Evolutionary conservation across 768 basidiomycete species (phyloP).

Genomic region (Suillus subalutaceus): DNA sequence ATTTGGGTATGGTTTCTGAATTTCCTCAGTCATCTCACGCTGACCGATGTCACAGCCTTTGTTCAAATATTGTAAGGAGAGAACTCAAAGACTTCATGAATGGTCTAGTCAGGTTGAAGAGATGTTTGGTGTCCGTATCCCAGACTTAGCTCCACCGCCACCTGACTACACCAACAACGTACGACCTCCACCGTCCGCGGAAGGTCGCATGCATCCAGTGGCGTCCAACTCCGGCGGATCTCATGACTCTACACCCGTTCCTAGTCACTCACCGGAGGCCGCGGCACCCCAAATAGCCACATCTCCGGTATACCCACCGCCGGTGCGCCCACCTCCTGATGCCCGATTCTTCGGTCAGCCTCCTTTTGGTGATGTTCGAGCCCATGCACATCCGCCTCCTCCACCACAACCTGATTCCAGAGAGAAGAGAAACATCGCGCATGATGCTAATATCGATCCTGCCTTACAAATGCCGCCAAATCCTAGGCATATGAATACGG

Average conservation of each 20-base stretch:
- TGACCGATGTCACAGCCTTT: constrained; percentile 51
- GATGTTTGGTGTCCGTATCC: constrained; percentile 62
- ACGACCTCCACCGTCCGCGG: constrained; percentile 37
- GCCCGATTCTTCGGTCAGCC: constrained; percentile 31
- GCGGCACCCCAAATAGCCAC: constrained; percentile 19
- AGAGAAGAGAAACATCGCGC: constrained; percentile 29
- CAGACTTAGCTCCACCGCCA: constrained; percentile 42
- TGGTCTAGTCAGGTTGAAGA: constrained; percentile 70
- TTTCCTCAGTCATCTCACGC: constrained; percentile 33
- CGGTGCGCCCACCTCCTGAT: constrained; percentile 41
- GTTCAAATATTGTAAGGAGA: constrained; percentile 63
- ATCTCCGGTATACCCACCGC: constrained; percentile 34
- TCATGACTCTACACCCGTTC: not conserved
- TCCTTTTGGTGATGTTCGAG: constrained; percentile 23
- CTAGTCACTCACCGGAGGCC: constrained; percentile 20
- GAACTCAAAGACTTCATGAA: constrained; percentile 54
- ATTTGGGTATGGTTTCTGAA: constrained; percentile 55
- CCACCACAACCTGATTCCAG: constrained; percentile 20
- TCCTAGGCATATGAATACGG: constrained; percentile 22
- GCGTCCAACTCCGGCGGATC: not conserved
- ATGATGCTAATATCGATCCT: constrained; percentile 36
- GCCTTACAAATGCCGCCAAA: constrained; percentile 29
- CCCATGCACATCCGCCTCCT: constrained; percentile 16
- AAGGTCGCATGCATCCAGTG: constrained; percentile 20
- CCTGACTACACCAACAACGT: constrained; percentile 19